Evolutionary conservation across 805 yeast genomes (phyloP), one percentile per base, ranked within the genome.

Genomic region (Metschnikowia lunata): DNA sequence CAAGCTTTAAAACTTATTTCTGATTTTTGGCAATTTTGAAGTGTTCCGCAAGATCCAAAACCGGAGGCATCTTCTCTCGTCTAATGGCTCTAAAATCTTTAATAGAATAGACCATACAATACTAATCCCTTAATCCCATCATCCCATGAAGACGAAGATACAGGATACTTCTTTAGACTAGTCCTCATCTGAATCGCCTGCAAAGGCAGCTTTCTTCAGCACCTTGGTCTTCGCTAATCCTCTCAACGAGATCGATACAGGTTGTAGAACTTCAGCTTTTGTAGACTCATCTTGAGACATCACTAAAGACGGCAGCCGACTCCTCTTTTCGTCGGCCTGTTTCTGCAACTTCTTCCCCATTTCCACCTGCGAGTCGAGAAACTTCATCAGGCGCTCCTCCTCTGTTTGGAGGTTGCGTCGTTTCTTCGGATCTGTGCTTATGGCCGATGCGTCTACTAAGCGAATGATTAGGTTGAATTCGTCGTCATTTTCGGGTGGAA

Each of bases 391-490:
- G 29, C 43, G 35, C 12, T 53, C 56, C 33, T 53, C 57, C 30
- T 53, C 57, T 5, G 54, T 45, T 30, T 47, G 45, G 26, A 45
- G 32, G 10, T 33, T 44, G 9, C 36, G 34, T 10, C 26, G n/a
- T 11, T 34, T 34, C n/a, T 38, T 46, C 8, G 32, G 36, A 8
- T n/a, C 27, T 8, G n/a, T 31, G 6, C 34, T 30, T n/a, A 11
- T 15, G 31, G 43, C 42, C n/a, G 41, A 32, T 9, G 26, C 30
- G 23, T 41, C 43, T 5, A 69, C 57, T 10, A 59, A 57, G 7
- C 55, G 49, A 9, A 71, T 69, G 32, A 56, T 60, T 41, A 71
- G 54, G 42, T 62, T 66, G 47, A 69, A 63, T 33, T 68, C 71
- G 23, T 66, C 71, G 4, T 66, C 67, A 13, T 57, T 49, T 6